Percentiles rank a stretch among this genome's conserved stretches.
Evolutionary conservation across 2,329 filamentous ascomycete species (phyloP).

Genomic region (Colletotrichum echinochloae): DNA sequence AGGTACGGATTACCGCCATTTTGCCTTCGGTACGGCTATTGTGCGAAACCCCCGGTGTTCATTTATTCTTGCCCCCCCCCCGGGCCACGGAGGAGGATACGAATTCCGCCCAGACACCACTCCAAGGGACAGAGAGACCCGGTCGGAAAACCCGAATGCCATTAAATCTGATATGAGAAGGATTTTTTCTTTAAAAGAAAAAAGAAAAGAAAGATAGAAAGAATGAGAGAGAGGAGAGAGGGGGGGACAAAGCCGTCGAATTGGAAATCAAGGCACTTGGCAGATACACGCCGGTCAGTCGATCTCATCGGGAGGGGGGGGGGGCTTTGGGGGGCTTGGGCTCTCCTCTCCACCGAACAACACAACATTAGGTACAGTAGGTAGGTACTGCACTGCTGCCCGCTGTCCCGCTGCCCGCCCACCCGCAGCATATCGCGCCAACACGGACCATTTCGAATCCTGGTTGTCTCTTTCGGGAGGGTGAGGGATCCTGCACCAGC

Average conservation of each 20-base stretch:
- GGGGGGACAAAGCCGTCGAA: not conserved
- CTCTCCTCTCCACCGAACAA: not conserved
- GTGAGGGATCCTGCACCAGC: not conserved
- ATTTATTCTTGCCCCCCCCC: not conserved
- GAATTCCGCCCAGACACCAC: conserved; percentile 22
- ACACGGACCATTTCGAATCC: conserved; percentile 36
- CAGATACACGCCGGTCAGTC: not conserved
- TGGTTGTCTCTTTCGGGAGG: too few relatives aligned
- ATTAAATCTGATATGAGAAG: not conserved
- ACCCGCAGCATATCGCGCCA: conserved; percentile 14
- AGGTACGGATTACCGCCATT: not conserved
- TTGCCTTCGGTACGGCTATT: not conserved
- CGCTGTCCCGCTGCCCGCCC: not conserved
- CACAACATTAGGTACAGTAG: not conserved
- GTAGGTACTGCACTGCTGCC: not conserved
- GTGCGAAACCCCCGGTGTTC: not conserved
- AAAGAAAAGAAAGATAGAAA: not conserved
- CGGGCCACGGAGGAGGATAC: not conserved
- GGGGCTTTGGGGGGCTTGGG: conserved; percentile 1
- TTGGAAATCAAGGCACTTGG: not conserved
- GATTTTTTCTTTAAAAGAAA: too few relatives aligned
- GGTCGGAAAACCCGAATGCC: not conserved
- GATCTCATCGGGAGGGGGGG: not conserved
- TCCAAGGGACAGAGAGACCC: conserved; percentile 1
- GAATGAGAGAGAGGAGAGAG: not conserved